Conservation (phyloP, 1,139 yeast genomes). For the Sugiyamaella novakii region DNA sequence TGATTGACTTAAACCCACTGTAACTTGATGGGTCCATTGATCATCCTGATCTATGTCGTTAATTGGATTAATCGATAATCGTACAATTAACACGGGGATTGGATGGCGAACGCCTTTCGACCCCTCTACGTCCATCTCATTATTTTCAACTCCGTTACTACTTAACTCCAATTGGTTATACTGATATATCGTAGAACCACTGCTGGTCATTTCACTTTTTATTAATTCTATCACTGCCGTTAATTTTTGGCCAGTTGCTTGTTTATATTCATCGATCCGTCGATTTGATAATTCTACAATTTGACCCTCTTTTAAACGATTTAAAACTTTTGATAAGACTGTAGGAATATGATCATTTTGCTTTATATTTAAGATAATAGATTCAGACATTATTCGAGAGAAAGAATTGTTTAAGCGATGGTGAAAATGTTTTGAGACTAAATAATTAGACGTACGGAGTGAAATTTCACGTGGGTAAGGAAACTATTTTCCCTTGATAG, state of each 20-base stretch:
- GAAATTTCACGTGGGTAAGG: slow-evolving; percentile 11
- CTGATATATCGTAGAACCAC: slow-evolving; percentile 25
- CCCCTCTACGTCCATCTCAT: neutral
- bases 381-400: neutral
- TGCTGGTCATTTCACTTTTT: slow-evolving; percentile 25
- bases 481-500: neutral
- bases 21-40: neutral
- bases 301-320: neutral
- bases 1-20: too few species aligned
- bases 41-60: neutral
- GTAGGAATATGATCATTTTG: slow-evolving; percentile 10
- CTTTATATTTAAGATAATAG: neutral
- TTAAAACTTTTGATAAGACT: neutral
- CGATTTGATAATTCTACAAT: slow-evolving; percentile 5
- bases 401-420: neutral
- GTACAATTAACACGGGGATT: neutral
- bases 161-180: slow-evolving; percentile 24
- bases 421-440: neutral
- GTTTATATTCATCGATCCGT: neutral
- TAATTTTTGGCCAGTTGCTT: slow-evolving; percentile 32
- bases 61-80: slow-evolving; percentile 2
- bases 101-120: neutral
- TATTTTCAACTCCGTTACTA: neutral
- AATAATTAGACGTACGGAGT: neutral
- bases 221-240: slow-evolving; percentile 34